phyloP scores from a whole-genome alignment of 495 filamentous ascomycete species.

The Neurospora sp. region DNA sequence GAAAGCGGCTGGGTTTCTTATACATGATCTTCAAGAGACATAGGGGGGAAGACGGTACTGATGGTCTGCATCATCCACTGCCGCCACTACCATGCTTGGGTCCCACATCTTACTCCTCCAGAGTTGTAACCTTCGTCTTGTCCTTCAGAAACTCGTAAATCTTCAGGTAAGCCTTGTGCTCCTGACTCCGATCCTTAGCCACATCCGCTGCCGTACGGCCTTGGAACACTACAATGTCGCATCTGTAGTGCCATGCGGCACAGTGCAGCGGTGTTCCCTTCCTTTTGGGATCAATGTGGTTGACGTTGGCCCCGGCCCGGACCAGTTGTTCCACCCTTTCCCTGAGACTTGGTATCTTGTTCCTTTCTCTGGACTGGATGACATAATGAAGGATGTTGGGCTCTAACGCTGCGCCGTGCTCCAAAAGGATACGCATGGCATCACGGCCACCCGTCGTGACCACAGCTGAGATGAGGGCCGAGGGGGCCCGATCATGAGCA shows the following conservation, averaged over 20 bases:
- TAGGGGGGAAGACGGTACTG: too few species aligned
- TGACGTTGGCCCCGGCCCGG: not conserved
- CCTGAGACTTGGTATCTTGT: not conserved
- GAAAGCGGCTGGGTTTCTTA: too few species aligned
- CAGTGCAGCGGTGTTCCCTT: not conserved
- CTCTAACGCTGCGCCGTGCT: not conserved
- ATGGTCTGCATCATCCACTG: too few species aligned
- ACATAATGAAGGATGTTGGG: not conserved
- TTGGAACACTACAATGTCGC: not conserved
- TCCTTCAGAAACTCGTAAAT: not conserved
- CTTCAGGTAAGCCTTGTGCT: not conserved
- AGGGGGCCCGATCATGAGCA: not conserved
- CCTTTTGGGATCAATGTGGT: not conserved
- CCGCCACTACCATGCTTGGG: too few species aligned
- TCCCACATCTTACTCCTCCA: not conserved
- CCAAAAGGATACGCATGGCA: not conserved
- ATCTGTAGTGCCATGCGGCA: not conserved
- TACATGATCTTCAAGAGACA: too few species aligned
- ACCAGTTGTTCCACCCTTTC: not conserved
- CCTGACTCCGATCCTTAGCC: not conserved
- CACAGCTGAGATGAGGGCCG: not conserved
- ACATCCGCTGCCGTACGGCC: not conserved
- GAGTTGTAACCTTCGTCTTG: not conserved
- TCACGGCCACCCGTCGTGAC: rapidly evolving
- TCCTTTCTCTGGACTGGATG: not conserved